A percentile compares a stretch with the other conserved stretches of the same genome.
Evolutionary conservation across 306 rosid species (phyloP).

Genomic region (Quercus gilva): DNA sequence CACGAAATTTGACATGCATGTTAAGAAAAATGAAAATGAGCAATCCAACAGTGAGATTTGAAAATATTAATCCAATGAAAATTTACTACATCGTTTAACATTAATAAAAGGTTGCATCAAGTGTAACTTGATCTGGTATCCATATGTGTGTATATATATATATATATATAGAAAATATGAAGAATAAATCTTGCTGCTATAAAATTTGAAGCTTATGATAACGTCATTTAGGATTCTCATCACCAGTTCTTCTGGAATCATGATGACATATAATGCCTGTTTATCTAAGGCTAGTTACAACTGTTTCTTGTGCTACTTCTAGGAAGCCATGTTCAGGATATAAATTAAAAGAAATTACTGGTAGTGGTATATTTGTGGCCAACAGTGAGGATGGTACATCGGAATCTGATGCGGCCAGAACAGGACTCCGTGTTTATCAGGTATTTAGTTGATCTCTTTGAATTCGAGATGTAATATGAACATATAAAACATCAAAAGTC

Average conservation of each 20-base stretch:
- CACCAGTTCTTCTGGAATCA: not conserved
- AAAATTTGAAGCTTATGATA: not conserved
- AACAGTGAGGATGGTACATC: constrained; percentile 37
- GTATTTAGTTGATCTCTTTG: constrained; percentile 29
- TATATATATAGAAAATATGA: not conserved
- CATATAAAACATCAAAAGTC: not conserved
- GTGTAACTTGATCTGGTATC: too few relatives aligned
- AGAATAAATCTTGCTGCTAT: not conserved
- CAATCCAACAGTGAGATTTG: too few relatives aligned
- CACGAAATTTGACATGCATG: too few relatives aligned
- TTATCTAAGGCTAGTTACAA: not conserved
- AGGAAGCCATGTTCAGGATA: constrained; percentile 73
- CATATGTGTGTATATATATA: too few relatives aligned
- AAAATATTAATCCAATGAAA: too few relatives aligned
- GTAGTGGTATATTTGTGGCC: constrained; percentile 65
- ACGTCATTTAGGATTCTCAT: not conserved
- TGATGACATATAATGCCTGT: not conserved
- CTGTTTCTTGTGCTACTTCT: constrained; percentile 19
- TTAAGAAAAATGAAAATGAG: too few relatives aligned
- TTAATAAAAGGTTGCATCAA: too few relatives aligned
- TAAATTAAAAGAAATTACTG: constrained; percentile 68
- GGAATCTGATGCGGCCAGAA: constrained; percentile 44
- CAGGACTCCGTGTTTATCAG: constrained; percentile 64
- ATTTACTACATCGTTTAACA: too few relatives aligned
- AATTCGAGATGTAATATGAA: not conserved